A percentile compares a stretch with the other conserved stretches of the same genome.
Evolutionary conservation across 192 early-diverging fungal genomes (phyloP).

Genomic region (Paraglomus brasilianum): DNA sequence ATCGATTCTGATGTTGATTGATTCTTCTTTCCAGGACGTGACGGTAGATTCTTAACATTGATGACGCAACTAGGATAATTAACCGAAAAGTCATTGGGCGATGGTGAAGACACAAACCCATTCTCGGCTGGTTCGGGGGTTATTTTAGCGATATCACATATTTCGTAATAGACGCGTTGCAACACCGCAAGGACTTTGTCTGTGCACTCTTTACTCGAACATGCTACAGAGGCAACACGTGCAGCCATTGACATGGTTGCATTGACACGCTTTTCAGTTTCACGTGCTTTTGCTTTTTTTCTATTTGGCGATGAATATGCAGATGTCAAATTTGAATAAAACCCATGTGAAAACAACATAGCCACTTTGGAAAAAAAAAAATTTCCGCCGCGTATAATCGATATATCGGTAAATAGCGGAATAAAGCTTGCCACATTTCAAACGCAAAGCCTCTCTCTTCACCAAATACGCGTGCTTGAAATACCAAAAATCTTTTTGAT

Average conservation of each 20-base stretch:
- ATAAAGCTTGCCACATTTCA: too few relatives aligned
- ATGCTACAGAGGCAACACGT: slow-evolving; percentile 42
- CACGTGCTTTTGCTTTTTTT: slow-evolving; percentile 43
- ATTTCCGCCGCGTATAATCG: too few relatives aligned
- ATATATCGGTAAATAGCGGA: too few relatives aligned
- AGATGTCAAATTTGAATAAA: background rate
- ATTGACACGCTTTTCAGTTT: slow-evolving; percentile 45
- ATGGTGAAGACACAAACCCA: background rate
- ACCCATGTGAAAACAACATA: background rate
- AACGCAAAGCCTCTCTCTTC: too few relatives aligned
- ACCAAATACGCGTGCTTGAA: too few relatives aligned
- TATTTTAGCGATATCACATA: slow-evolving; percentile 9
- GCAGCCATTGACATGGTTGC: slow-evolving; percentile 46
- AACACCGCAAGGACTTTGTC: slow-evolving; percentile 7
- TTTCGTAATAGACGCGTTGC: background rate
- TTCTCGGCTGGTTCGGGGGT: background rate
- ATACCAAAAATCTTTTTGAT: too few relatives aligned
- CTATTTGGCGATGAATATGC: slow-evolving; percentile 1
- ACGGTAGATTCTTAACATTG: slow-evolving; percentile 37
- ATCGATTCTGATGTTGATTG: too few relatives aligned
- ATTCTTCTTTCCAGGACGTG: too few relatives aligned
- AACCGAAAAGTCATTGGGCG: slow-evolving; percentile 30
- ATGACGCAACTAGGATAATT: slow-evolving; percentile 41
- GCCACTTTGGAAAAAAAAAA: background rate
- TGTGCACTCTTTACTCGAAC: slow-evolving; percentile 40